phyloP scores from a whole-genome alignment of 495 filamentous ascomycete species.

The Penicillium ucsense region DNA sequence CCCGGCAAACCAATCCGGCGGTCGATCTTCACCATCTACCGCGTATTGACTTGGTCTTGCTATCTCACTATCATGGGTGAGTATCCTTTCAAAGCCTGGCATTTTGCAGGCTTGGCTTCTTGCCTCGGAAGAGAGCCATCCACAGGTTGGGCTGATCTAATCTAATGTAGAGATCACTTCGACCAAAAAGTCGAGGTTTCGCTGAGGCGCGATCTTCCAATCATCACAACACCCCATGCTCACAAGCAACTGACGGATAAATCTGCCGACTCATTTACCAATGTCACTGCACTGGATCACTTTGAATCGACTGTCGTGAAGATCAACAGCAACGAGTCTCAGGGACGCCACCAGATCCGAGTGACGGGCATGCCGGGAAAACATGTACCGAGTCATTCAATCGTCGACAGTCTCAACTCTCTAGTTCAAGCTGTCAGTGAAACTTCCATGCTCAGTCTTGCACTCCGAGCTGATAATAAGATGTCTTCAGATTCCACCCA shows the following conservation, averaged over 20 bases:
- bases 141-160: background rate
- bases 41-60: slow-evolving; percentile 47
- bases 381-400: slow-evolving; percentile 46
- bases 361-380: slow-evolving; percentile 62
- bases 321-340: slow-evolving; percentile 13
- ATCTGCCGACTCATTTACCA: slow-evolving; percentile 40
- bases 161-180: slow-evolving; percentile 45
- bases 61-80: slow-evolving; percentile 57
- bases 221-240: slow-evolving; percentile 59
- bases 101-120: too few species aligned
- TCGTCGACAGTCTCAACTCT: slow-evolving; percentile 41
- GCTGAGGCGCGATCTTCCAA: slow-evolving; percentile 47
- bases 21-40: slow-evolving; percentile 52
- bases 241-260: slow-evolving; percentile 38
- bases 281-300: slow-evolving; percentile 44
- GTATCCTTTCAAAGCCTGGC: background rate
- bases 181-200: slow-evolving; percentile 49
- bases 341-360: slow-evolving; percentile 30
- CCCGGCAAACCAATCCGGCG: slow-evolving; percentile 46
- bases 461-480: background rate
- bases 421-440: slow-evolving; percentile 43
- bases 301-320: slow-evolving; percentile 47
- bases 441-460: background rate
- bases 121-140: too few species aligned
- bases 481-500: slow-evolving; percentile 43